A percentile compares a stretch with the other conserved stretches of the same genome.
Evolutionary conservation across 495 filamentous ascomycete genomes (phyloP).

Genomic region (Aspergillus olivimuriae): DNA sequence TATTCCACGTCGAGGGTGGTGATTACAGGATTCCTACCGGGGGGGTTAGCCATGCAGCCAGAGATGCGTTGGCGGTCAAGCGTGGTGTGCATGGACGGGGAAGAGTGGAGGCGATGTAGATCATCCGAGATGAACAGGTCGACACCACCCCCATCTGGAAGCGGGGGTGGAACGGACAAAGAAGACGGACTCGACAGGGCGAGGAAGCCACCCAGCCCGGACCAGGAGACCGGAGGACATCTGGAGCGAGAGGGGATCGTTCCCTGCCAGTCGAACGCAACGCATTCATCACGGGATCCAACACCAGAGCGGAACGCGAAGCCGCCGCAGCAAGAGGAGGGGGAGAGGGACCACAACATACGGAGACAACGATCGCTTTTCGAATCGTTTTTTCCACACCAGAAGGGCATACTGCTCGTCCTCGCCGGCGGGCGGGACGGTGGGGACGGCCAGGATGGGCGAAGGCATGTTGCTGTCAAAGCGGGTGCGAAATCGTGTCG

Average conservation of each 20-base stretch:
- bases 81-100: not conserved
- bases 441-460: constrained; percentile 6
- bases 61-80: too few species aligned
- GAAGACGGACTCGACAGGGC: constrained; percentile 1
- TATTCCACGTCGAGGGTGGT: constrained; percentile 40
- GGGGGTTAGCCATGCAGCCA: not conserved
- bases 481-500: constrained; percentile 3
- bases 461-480: constrained; percentile 14
- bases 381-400: constrained; percentile 19
- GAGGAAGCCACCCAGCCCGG: not conserved
- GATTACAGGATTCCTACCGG: constrained; percentile 26
- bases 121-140: constrained; percentile 5
- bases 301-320: too few species aligned
- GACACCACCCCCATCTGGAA: not conserved
- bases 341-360: constrained; percentile 10
- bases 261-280: not conserved
- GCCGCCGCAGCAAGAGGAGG: too few species aligned
- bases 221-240: not conserved
- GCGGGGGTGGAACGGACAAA: not conserved
- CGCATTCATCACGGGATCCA: too few species aligned
- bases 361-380: constrained; percentile 15
- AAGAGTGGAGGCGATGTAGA: constrained; percentile 9
- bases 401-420: constrained; percentile 7
- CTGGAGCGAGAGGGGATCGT: not conserved
- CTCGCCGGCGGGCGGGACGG: constrained; percentile 9